phyloP scores from a whole-genome alignment of 2,329 filamentous ascomycete genomes.

The Kalmusia sp. region DNA sequence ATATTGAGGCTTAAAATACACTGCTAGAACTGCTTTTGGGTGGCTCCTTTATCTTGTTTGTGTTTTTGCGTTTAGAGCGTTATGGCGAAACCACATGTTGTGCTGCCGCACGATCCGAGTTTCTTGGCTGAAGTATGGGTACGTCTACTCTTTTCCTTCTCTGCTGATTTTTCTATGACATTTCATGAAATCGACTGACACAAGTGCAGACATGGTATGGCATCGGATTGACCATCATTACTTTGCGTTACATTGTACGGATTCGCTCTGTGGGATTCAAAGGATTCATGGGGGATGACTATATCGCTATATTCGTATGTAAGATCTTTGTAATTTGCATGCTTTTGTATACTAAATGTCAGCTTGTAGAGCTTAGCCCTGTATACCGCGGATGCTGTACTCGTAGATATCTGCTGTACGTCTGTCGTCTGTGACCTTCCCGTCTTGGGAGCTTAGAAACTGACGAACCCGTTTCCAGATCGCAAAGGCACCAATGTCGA shows the following conservation, averaged over 20 bases:
- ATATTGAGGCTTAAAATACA: not conserved
- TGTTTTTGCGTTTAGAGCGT: too few species aligned
- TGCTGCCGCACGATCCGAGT: not conserved
- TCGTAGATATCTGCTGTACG: slow-evolving; percentile 1
- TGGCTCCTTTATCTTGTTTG: too few species aligned
- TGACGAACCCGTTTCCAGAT: not conserved
- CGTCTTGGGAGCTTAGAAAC: not conserved
- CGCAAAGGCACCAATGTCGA: slow-evolving; percentile 6
- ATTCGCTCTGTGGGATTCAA: slow-evolving; percentile 3
- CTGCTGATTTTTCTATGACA: too few species aligned
- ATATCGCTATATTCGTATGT: not conserved
- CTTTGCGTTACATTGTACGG: not conserved
- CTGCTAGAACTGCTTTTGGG: too few species aligned
- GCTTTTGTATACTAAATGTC: not conserved
- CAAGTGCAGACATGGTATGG: not conserved
- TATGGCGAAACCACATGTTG: not conserved
- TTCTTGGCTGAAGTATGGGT: slow-evolving; percentile 6
- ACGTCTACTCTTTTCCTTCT: not conserved
- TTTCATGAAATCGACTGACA: not conserved
- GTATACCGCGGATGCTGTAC: slow-evolving; percentile 2
- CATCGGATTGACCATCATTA: not conserved
- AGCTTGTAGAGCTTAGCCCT: not conserved
- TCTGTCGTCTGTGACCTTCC: not conserved
- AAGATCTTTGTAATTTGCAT: not conserved
- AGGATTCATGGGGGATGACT: slow-evolving; percentile 2